phyloP scores from a whole-genome alignment of 179 eudicot genomes.

The Carnegiea gigantea region DNA sequence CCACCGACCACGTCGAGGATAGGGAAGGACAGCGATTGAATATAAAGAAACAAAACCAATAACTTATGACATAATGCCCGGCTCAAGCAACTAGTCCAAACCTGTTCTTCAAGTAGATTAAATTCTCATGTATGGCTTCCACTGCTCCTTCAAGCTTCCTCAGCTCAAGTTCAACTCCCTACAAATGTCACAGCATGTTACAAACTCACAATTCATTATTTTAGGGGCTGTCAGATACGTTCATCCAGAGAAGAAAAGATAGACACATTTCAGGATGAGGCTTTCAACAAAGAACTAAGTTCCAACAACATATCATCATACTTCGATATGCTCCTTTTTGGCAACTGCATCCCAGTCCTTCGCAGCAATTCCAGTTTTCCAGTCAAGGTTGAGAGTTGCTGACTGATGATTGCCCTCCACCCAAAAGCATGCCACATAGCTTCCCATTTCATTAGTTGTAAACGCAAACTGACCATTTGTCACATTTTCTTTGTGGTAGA shows the following conservation, averaged over 20 bases:
- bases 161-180: slow-evolving; percentile 92
- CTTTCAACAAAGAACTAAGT: background rate
- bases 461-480: slow-evolving; percentile 89
- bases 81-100: slow-evolving; percentile 18
- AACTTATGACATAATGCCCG: background rate
- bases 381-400: slow-evolving; percentile 71
- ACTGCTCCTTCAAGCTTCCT: slow-evolving; percentile 84
- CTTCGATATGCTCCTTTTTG: slow-evolving; percentile 79
- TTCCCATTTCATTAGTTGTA: slow-evolving; percentile 72
- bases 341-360: slow-evolving; percentile 96
- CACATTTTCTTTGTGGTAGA: slow-evolving; percentile 64
- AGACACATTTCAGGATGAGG: background rate
- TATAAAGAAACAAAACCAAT: no score
- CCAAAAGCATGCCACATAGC: slow-evolving; percentile 84
- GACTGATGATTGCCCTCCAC: slow-evolving; percentile 50
- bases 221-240: background rate
- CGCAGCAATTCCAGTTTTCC: slow-evolving; percentile 84
- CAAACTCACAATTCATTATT: background rate
- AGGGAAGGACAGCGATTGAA: background rate
- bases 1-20: background rate
- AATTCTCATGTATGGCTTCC: slow-evolving; percentile 76
- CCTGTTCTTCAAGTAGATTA: slow-evolving; percentile 71
- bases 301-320: slow-evolving; percentile 12
- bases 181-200: background rate
- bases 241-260: background rate